phyloP scores from a whole-genome alignment of 768 basidiomycete species.

The Dioszegia aurantiaca region DNA sequence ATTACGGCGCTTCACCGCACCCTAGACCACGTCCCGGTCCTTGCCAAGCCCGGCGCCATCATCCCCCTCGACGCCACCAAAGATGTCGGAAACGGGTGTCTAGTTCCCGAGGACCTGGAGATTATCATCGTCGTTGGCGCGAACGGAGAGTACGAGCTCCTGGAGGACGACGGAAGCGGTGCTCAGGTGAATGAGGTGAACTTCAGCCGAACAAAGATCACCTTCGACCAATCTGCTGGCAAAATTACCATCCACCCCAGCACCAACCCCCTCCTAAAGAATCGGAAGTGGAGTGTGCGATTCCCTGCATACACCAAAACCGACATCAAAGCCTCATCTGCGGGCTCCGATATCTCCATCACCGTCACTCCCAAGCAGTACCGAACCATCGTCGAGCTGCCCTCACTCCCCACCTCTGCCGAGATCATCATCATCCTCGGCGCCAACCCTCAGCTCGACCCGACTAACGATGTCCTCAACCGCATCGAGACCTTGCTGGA shows the following conservation, averaged over 20 bases:
- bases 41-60: conserved; percentile 28
- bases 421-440: conserved; percentile 11
- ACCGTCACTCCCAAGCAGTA: neutral
- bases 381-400: conserved; percentile 13
- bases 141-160: conserved; percentile 20
- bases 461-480: conserved; percentile 3
- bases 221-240: conserved; percentile 11
- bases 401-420: neutral
- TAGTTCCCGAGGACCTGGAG: conserved; percentile 19
- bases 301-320: conserved; percentile 11
- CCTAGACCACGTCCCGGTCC: conserved; percentile 22
- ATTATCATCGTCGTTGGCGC: conserved; percentile 18
- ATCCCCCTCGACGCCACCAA: conserved; percentile 21
- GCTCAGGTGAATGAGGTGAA: conserved; percentile 13
- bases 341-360: neutral
- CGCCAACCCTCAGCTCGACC: neutral
- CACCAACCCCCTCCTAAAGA: neutral
- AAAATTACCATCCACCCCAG: conserved; percentile 13
- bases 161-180: conserved; percentile 24
- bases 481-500: conserved; percentile 8
- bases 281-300: conserved; percentile 14
- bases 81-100: conserved; percentile 15
- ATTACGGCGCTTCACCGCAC: conserved; percentile 20
- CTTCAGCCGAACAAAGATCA: conserved; percentile 13
- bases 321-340: conserved; percentile 1